phyloP scores from a whole-genome alignment of 768 basidiomycete species.

The Chalciporus pseudorubinellus region DNA sequence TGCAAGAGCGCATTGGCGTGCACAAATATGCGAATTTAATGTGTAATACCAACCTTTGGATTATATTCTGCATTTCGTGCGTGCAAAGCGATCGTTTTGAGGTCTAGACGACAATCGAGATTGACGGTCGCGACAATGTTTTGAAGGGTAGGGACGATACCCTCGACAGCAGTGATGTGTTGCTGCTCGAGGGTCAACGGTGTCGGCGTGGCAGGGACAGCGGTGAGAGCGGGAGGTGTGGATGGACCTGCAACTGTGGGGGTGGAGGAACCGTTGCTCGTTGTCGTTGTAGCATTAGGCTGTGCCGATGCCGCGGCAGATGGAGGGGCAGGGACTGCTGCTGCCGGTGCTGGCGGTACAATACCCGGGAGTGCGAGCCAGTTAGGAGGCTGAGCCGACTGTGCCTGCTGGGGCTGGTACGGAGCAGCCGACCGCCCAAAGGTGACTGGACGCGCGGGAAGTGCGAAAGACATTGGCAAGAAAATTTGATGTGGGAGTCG shows the following conservation, averaged over 20 bases:
- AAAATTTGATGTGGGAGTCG: slow-evolving; percentile 21
- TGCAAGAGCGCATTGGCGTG: slow-evolving; percentile 61
- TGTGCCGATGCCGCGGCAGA: slow-evolving; percentile 13
- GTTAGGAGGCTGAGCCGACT: slow-evolving; percentile 38
- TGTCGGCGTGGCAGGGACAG: slow-evolving; percentile 64
- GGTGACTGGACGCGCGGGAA: slow-evolving; percentile 76
- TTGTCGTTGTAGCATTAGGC: slow-evolving; percentile 30
- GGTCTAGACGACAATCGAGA: slow-evolving; percentile 91
- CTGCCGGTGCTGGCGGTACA: slow-evolving; percentile 11
- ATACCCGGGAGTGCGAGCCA: slow-evolving; percentile 57
- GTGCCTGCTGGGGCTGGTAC: slow-evolving; percentile 41
- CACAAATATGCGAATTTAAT: slow-evolving; percentile 36
- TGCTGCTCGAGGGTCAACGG: slow-evolving; percentile 87
- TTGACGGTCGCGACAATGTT: slow-evolving; percentile 99
- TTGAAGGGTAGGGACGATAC: slow-evolving; percentile 98
- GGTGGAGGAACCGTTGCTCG: slow-evolving; percentile 31
- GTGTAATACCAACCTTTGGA: slow-evolving; percentile 87
- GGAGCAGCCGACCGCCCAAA: slow-evolving; percentile 63
- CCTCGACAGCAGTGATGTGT: slow-evolving; percentile 95
- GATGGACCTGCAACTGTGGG: slow-evolving; percentile 59
- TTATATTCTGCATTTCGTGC: slow-evolving; percentile 99
- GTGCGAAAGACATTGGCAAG: slow-evolving; percentile 52
- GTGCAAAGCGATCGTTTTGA: slow-evolving; percentile 98
- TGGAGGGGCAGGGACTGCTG: not conserved
- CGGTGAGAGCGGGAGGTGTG: slow-evolving; percentile 42